Evolutionary conservation across 768 basidiomycete genomes (phyloP).

Genomic region (Boletales sp.): DNA sequence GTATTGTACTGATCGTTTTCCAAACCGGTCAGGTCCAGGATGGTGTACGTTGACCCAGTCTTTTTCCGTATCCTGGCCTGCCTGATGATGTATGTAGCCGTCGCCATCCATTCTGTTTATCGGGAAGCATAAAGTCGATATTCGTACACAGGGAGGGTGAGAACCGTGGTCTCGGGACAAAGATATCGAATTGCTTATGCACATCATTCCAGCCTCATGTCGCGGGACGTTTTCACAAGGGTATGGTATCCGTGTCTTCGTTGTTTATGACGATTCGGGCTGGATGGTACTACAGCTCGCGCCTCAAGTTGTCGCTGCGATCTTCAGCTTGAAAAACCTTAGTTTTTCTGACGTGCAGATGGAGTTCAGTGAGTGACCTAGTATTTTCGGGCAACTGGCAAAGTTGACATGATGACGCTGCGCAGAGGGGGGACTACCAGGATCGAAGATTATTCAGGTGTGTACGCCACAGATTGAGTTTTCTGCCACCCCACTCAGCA

Average conservation of each 20-base stretch:
- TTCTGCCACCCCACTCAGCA: not conserved
- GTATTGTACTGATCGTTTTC: slow-evolving; percentile 30
- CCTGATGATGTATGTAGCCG: slow-evolving; percentile 9
- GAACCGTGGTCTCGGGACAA: not conserved
- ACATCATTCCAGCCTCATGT: slow-evolving; percentile 24
- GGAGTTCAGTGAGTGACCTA: slow-evolving; percentile 9
- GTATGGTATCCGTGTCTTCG: slow-evolving; percentile 4
- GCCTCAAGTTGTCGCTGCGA: slow-evolving; percentile 39
- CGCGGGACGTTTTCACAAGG: slow-evolving; percentile 23
- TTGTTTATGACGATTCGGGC: slow-evolving; percentile 14
- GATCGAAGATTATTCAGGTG: slow-evolving; percentile 20
- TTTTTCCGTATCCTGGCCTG: too few species aligned
- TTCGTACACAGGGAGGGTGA: slow-evolving; percentile 22
- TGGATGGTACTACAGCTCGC: slow-evolving; percentile 32
- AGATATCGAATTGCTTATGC: not conserved
- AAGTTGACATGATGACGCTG: not conserved
- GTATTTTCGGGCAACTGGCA: not conserved
- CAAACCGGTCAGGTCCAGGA: slow-evolving; percentile 35
- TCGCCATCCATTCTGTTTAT: not conserved
- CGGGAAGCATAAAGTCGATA: slow-evolving; percentile 6
- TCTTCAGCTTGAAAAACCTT: slow-evolving; percentile 44
- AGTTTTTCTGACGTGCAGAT: not conserved
- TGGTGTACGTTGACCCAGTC: slow-evolving; percentile 31
- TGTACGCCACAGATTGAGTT: not conserved
- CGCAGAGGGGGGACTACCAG: slow-evolving; percentile 11